Evolutionary conservation across 768 basidiomycete genomes (phyloP), one percentile per base, ranked within the genome.

Genomic region (Auricularia heimuer): DNA sequence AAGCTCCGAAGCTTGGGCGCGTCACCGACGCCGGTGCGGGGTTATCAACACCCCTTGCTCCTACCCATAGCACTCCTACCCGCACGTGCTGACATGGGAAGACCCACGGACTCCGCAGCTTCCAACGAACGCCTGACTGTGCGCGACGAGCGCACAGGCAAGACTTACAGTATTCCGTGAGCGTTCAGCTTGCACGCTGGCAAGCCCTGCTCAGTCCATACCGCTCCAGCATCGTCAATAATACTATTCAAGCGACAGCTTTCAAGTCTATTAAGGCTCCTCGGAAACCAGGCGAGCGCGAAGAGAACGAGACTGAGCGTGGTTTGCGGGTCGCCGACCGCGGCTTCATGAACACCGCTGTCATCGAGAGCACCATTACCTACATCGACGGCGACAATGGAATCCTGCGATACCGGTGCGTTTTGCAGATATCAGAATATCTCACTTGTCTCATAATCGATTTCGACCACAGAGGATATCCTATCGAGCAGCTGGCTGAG

Each of bases 341-440:
- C 3, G 69, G 70, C 24, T 94, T 90, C 75, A 72, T 92, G 73
- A 77, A 77, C 65, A 77, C 75, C 8, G 75, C 75, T 16, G 71
- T 72, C 18, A 70, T 75, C 29, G 62, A 65, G 36, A 69, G 68
- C n/a, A 37, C 56, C 70, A 94, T 96, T 70, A 94, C 93, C 0
- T 95, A 87, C 69, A 96, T 96, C 68, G 93, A 96, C 71, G 94
- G 94, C 60, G 90, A 94, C 21, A 87, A 83, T 45, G 92, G 91
- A 80, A 83, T 92, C 62, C 74, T 92, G 66, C 85, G 90, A 58
- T 92, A 92, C 75, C 84, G 89, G 89, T 88, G 66, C 44, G 68
- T 67, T 12, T 14, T n/a, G 6, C 18, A 3, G 11, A 16, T 51
- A 29, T 29, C 29, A 29, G 29, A 29, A 29, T 29, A 29, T 29